A percentile compares a stretch with the other conserved stretches of the same genome.
Evolutionary conservation across 495 filamentous ascomycete species (phyloP).

Genomic region (Cryomyces minteri): DNA sequence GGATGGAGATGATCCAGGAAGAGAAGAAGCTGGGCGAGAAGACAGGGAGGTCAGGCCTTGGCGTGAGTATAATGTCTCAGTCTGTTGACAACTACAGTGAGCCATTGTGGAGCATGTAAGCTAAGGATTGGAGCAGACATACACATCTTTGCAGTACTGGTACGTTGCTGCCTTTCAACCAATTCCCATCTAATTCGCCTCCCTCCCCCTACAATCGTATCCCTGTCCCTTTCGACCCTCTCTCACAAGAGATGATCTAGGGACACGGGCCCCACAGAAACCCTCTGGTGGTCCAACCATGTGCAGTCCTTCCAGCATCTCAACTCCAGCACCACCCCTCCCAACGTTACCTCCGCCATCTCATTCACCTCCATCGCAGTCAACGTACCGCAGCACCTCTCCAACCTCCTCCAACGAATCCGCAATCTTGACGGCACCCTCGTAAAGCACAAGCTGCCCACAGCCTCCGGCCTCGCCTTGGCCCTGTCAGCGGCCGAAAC

Average conservation of each 20-base stretch:
- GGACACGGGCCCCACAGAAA: conserved; percentile 1
- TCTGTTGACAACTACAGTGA: not conserved
- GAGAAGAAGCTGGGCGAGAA: conserved; percentile 5
- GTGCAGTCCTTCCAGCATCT: conserved; percentile 12
- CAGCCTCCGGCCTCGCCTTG: not conserved
- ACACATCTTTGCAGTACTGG: not conserved
- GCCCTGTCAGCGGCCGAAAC: conserved; percentile 2
- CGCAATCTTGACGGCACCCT: conserved; percentile 5
- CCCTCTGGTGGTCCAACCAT: conserved; percentile 15
- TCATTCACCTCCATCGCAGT: conserved; percentile 12
- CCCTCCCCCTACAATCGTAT: not conserved
- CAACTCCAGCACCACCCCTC: not conserved
- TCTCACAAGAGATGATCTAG: not conserved
- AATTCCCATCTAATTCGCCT: conserved; percentile 1
- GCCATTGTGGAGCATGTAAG: not conserved
- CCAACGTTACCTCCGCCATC: conserved; percentile 3
- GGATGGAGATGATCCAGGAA: conserved; percentile 10
- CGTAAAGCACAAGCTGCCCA: conserved; percentile 4
- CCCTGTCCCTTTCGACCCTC: not conserved
- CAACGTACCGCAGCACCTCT: conserved; percentile 17
- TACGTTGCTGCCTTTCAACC: not conserved
- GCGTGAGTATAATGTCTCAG: not conserved
- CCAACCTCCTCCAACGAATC: conserved; percentile 8
- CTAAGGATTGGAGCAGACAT: not conserved
- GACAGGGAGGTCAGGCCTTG: conserved; percentile 2